These are phyloP conservation scores for Plasmodium yoelii DNA, from an alignment of 169 alveolate genomes.

Conservation along the genomic window DNA sequence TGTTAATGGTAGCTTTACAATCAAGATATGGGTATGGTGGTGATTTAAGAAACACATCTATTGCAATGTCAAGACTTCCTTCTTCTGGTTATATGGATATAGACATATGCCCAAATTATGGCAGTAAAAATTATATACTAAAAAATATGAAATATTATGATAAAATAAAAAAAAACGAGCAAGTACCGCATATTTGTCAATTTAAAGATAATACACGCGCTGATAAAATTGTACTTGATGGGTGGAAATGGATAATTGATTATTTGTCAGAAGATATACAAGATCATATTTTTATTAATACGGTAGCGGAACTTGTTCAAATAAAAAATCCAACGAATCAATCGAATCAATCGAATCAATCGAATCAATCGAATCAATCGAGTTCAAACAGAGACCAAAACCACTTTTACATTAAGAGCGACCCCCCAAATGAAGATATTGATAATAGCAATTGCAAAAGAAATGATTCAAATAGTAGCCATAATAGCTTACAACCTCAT, in stretches of 20 bases:
- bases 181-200: conserved; percentile 41
- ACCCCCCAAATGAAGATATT: neutral
- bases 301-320: conserved; percentile 76
- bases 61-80: conserved; percentile 65
- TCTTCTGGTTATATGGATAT: conserved; percentile 30
- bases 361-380: neutral
- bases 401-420: neutral
- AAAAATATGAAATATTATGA: conserved; percentile 72
- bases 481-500: too few relatives aligned
- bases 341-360: neutral
- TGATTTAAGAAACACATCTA: conserved; percentile 71
- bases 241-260: conserved; percentile 86
- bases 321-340: conserved; percentile 22
- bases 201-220: conserved; percentile 76
- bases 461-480: neutral
- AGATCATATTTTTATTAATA: conserved; percentile 72
- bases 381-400: neutral
- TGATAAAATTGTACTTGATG: conserved; percentile 84
- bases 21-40: conserved; percentile 76
- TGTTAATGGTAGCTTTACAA: conserved; percentile 73
- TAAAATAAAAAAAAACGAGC: conserved; percentile 56
- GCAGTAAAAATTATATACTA: conserved; percentile 29
- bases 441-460: neutral
- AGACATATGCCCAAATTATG: conserved; percentile 63
- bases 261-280: conserved; percentile 72